These are phyloP conservation scores for Aristolochia californica DNA, from an alignment of 164 flowering plant species.

Conservation along the genomic window DNA sequence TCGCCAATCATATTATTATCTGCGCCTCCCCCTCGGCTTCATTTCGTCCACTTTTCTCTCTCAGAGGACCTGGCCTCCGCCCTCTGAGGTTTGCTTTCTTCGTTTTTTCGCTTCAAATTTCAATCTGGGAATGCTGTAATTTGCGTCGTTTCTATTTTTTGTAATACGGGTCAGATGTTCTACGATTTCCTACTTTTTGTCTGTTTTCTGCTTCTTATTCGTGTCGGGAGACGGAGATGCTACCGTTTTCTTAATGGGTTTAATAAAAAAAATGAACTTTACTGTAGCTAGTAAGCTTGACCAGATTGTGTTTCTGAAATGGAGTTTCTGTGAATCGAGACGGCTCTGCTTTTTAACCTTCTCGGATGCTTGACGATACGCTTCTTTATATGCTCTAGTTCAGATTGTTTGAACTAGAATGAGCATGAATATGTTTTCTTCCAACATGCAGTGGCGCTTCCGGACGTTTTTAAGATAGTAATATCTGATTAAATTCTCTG, in stretches of 20 bases:
- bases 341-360: too few relatives aligned
- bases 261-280: too few relatives aligned
- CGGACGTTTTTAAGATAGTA: too few relatives aligned
- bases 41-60: constrained; percentile 8
- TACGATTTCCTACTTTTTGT: background rate
- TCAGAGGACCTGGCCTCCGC: constrained; percentile 1
- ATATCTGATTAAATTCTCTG: too few relatives aligned
- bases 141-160: background rate
- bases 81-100: constrained; percentile 2
- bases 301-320: too few relatives aligned
- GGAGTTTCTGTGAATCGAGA: too few relatives aligned
- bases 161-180: background rate
- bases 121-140: background rate
- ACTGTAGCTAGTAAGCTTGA: too few relatives aligned
- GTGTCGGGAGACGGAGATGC: background rate
- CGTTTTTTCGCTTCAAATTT: background rate
- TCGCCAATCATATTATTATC: background rate
- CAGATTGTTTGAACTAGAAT: too few relatives aligned
- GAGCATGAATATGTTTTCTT: too few relatives aligned
- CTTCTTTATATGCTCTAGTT: too few relatives aligned
- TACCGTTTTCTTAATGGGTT: background rate
- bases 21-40: background rate
- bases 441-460: too few relatives aligned
- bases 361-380: too few relatives aligned
- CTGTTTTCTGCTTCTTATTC: background rate